Percentiles rank a stretch among this genome's conserved stretches.
Conservation (phyloP, 2,329 filamentous ascomycete genomes). For the Fusarium acutatum region DNA sequence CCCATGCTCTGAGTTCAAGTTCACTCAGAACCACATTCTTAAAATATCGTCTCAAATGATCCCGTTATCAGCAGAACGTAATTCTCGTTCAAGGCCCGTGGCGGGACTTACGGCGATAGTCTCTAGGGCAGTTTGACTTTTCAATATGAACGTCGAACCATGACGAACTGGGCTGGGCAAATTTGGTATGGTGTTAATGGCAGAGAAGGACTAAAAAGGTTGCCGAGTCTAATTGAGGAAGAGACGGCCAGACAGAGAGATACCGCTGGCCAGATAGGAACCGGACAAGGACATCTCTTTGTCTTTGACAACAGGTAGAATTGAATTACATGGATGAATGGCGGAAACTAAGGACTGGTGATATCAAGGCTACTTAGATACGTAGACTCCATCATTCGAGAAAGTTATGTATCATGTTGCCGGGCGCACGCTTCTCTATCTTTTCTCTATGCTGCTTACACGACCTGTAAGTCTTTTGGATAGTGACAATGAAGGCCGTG, state of each 20-base stretch:
- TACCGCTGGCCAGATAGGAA: constrained; percentile 9
- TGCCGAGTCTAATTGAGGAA: constrained; percentile 7
- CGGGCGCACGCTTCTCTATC: not conserved
- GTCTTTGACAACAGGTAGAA: not conserved
- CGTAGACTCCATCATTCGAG: not conserved
- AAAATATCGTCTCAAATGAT: constrained; percentile 2
- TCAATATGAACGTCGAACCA: constrained; percentile 14
- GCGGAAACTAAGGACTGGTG: not conserved
- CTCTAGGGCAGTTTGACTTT: not conserved
- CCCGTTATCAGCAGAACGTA: not conserved
- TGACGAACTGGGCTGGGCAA: constrained; percentile 4
- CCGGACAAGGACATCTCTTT: constrained; percentile 3
- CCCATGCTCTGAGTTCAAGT: constrained; percentile 25
- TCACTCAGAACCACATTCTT: constrained; percentile 16
- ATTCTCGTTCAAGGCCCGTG: not conserved
- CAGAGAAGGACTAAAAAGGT: constrained; percentile 5
- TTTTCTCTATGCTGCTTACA: constrained; percentile 9
- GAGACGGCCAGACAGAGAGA: not conserved
- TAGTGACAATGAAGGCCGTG: not conserved
- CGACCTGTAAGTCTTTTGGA: not conserved
- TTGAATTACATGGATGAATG: constrained; percentile 4
- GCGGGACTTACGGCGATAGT: not conserved
- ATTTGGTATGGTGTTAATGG: not conserved
- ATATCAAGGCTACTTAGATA: not conserved
- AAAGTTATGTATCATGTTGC: not conserved